Percentiles rank a stretch among this genome's conserved stretches.
Conservation (phyloP, 129 eudicot species). For the Oenanthe sinensis region DNA sequence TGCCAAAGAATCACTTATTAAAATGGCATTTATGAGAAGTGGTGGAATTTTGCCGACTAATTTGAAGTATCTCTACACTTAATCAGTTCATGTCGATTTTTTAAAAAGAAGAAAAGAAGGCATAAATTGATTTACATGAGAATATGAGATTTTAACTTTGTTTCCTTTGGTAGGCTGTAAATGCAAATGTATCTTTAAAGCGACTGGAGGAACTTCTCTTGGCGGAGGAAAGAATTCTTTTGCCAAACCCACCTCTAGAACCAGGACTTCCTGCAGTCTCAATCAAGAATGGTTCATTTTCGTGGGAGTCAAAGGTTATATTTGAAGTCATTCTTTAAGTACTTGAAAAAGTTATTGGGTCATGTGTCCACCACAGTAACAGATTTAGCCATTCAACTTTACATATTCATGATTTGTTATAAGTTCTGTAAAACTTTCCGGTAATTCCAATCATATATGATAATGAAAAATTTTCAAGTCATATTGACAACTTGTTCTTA, state of each 20-base stretch:
- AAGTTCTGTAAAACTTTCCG: too few relatives aligned
- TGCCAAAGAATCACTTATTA: neutral
- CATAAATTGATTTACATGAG: neutral
- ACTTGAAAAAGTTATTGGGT: neutral
- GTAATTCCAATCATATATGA: too few relatives aligned
- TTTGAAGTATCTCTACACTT: too few relatives aligned
- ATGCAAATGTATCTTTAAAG: slow-evolving; percentile 79
- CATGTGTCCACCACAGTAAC: neutral
- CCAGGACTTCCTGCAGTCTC: slow-evolving; percentile 77
- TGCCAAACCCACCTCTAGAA: slow-evolving; percentile 86
- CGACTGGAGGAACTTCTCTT: slow-evolving; percentile 83
- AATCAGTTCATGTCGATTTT: neutral
- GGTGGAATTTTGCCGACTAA: neutral
- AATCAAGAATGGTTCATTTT: slow-evolving; percentile 71
- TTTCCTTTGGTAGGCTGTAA: slow-evolving; percentile 61
- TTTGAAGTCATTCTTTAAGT: neutral
- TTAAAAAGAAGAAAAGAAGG: neutral
- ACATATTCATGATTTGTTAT: too few relatives aligned
- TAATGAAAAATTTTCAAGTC: neutral
- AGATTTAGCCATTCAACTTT: neutral
- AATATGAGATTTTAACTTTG: neutral
- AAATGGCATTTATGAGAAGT: neutral
- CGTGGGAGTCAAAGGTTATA: slow-evolving; percentile 89
- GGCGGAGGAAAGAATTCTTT: slow-evolving; percentile 82
- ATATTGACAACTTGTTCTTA: neutral